Evolutionary conservation across 2,329 filamentous ascomycete genomes (phyloP).

Genomic region (Alternaria arborescens): DNA sequence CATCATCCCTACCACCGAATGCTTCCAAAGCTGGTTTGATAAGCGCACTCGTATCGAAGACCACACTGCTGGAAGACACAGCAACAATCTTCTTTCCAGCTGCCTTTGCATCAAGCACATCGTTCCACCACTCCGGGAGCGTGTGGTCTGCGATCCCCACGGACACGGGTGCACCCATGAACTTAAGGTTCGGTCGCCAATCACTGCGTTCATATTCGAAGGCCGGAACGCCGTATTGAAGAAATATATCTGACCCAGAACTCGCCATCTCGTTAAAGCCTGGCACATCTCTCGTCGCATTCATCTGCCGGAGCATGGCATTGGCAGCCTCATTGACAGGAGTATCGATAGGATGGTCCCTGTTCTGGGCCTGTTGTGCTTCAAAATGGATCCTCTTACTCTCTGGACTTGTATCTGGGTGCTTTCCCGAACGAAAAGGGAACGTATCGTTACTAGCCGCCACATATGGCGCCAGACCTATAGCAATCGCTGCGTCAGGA

Average conservation of each 20-base stretch:
- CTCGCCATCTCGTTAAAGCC: slow-evolving; percentile 33
- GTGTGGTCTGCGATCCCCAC: slow-evolving; percentile 20
- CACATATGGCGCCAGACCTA: slow-evolving; percentile 44
- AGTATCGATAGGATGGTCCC: slow-evolving; percentile 19
- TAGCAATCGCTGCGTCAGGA: slow-evolving; percentile 50
- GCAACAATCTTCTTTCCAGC: slow-evolving; percentile 52
- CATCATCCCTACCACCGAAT: slow-evolving; percentile 53
- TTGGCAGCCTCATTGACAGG: slow-evolving; percentile 18
- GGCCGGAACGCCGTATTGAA: slow-evolving; percentile 47
- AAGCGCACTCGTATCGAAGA: slow-evolving; percentile 52
- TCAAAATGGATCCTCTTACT: slow-evolving; percentile 17
- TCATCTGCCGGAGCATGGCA: slow-evolving; percentile 16
- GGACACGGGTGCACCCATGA: slow-evolving; percentile 48
- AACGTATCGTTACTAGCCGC: slow-evolving; percentile 23
- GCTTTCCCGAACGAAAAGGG: slow-evolving; percentile 20
- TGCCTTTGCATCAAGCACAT: slow-evolving; percentile 52
- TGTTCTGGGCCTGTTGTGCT: slow-evolving; percentile 10
- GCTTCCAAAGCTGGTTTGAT: slow-evolving; percentile 57
- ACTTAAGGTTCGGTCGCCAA: slow-evolving; percentile 53
- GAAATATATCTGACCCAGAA: slow-evolving; percentile 31
- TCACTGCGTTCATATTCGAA: slow-evolving; percentile 49
- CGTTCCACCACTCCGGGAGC: slow-evolving; percentile 58
- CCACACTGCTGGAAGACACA: slow-evolving; percentile 59
- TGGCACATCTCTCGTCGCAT: slow-evolving; percentile 4
- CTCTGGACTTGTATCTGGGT: slow-evolving; percentile 18